Evolutionary conservation across 805 yeast species (phyloP).

Genomic region (Zygotorulaspora sp.): DNA sequence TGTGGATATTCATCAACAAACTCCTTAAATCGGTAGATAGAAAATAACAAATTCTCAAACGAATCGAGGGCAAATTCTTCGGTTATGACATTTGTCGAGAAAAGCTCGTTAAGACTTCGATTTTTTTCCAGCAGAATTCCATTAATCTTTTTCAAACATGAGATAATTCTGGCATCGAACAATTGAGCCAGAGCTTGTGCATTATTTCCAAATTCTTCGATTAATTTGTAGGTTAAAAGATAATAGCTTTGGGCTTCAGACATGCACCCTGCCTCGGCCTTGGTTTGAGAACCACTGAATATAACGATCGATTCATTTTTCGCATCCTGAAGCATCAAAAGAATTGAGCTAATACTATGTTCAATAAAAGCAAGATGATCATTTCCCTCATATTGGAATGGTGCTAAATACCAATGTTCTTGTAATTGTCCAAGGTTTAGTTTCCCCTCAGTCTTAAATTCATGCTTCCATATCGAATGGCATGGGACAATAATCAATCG

Average conservation of each 20-base stretch:
- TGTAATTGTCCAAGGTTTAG: constrained; percentile 43
- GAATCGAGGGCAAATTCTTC: constrained; percentile 81
- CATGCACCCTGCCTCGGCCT: constrained; percentile 46
- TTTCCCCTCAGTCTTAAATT: constrained; percentile 12
- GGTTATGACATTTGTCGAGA: constrained; percentile 35
- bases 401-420: constrained; percentile 61
- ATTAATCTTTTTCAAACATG: constrained; percentile 8
- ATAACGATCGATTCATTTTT: constrained; percentile 38
- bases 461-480: constrained; percentile 54
- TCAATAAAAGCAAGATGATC: constrained; percentile 64
- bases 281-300: constrained; percentile 70
- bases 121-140: constrained; percentile 5
- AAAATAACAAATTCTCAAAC: constrained; percentile 67
- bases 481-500: constrained; percentile 53
- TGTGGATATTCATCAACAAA: constrained; percentile 45
- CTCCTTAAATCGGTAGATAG: constrained; percentile 51
- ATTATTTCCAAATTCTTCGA: constrained; percentile 13
- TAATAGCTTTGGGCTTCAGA: constrained; percentile 62
- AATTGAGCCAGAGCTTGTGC: constrained; percentile 8
- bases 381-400: constrained; percentile 63
- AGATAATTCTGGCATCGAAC: constrained; percentile 10
- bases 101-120: constrained; percentile 16
- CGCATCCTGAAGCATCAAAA: constrained; percentile 32
- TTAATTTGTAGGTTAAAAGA: constrained; percentile 39
- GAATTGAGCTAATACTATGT: constrained; percentile 50